phyloP scores from a whole-genome alignment of 805 yeast species.

The Barnettozyma botsteinii region DNA sequence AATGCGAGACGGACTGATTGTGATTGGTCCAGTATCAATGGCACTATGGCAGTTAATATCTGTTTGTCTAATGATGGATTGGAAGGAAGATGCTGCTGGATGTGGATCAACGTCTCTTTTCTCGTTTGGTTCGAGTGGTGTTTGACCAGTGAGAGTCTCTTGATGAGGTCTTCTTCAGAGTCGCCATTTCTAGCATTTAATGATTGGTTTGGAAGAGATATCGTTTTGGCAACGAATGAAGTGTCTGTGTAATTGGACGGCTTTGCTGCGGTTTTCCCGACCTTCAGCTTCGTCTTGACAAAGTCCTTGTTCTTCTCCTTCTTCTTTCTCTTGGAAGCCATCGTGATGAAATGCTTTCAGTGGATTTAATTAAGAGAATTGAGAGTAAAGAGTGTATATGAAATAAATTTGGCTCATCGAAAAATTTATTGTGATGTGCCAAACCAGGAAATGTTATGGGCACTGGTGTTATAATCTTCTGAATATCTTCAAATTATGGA shows the following conservation, averaged over 20 bases:
- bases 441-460: background rate
- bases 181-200: constrained; percentile 18
- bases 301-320: constrained; percentile 69
- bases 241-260: constrained; percentile 80
- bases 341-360: constrained; percentile 14
- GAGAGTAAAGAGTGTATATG: too few relatives aligned
- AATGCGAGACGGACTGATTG: constrained; percentile 56
- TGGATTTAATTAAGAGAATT: background rate
- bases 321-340: constrained; percentile 52
- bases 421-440: background rate
- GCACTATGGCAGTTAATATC: constrained; percentile 50
- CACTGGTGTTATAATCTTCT: too few relatives aligned
- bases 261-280: constrained; percentile 74
- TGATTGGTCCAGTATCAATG: constrained; percentile 56
- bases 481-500: too few relatives aligned
- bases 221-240: constrained; percentile 65
- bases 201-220: constrained; percentile 36
- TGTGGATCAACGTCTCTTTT: constrained; percentile 58
- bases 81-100: constrained; percentile 47
- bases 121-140: constrained; percentile 70
- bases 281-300: constrained; percentile 71
- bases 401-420: background rate
- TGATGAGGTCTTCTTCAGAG: constrained; percentile 43
- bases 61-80: constrained; percentile 51
- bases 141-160: constrained; percentile 60